These are phyloP conservation scores for Lasiodiplodia sp. DNA, from an alignment of 2,329 filamentous ascomycete species.

Conservation along the genomic window DNA sequence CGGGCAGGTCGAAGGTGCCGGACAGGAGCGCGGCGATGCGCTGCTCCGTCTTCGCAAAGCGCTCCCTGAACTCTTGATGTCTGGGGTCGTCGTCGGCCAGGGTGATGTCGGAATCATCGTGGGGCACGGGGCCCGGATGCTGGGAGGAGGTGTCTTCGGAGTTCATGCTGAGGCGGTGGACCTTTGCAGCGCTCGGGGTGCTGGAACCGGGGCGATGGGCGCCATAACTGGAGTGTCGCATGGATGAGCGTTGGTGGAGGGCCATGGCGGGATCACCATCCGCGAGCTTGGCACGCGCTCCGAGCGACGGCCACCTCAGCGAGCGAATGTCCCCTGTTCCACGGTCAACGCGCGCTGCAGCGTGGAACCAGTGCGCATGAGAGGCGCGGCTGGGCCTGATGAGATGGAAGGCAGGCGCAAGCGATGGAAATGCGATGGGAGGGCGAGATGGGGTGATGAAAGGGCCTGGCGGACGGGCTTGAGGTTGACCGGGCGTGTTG, in stretches of 20 bases:
- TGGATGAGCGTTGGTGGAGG: constrained; percentile 46
- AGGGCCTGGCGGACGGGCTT: constrained; percentile 32
- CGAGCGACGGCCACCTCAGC: constrained; percentile 39
- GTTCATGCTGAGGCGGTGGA: constrained; percentile 52
- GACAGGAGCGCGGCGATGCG: constrained; percentile 80
- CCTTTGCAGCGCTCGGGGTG: constrained; percentile 47
- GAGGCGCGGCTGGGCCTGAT: constrained; percentile 41
- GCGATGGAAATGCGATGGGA: constrained; percentile 44
- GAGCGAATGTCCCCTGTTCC: constrained; percentile 49
- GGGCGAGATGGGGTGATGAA: constrained; percentile 44
- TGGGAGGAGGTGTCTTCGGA: constrained; percentile 51
- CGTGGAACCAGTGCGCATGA: constrained; percentile 47
- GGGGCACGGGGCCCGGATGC: constrained; percentile 46
- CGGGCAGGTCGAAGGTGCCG: constrained; percentile 37
- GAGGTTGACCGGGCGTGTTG: constrained; percentile 2
- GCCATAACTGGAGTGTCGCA: constrained; percentile 51
- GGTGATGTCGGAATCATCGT: constrained; percentile 50
- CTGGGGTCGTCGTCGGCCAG: constrained; percentile 55
- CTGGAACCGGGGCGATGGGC: constrained; percentile 39
- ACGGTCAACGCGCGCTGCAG: constrained; percentile 50
- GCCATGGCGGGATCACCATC: constrained; percentile 38
- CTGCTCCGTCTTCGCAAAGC: constrained; percentile 79
- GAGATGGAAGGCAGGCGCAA: constrained; percentile 36
- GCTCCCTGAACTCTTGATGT: constrained; percentile 70
- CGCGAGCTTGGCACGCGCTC: constrained; percentile 43